Evolutionary conservation across 108 stramenopile genomes (phyloP).

Genomic region (Skeletonema costatum): DNA sequence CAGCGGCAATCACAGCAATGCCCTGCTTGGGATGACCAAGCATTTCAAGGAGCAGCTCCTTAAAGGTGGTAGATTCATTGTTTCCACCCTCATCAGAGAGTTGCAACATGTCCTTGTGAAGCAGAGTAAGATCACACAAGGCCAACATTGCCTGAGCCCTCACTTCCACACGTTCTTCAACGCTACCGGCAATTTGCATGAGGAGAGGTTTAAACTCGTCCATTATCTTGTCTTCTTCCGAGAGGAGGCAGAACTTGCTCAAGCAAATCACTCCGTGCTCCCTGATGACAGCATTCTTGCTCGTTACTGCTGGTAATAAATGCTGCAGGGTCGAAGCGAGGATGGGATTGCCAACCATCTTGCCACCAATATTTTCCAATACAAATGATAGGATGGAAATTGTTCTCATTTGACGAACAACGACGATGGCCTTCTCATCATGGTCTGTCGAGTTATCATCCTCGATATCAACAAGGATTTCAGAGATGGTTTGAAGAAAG

Average conservation of each 20-base stretch:
- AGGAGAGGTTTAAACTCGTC: conserved; percentile 67
- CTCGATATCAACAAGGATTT: conserved; percentile 52
- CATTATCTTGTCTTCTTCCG: conserved; percentile 51
- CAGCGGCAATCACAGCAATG: conserved; percentile 76
- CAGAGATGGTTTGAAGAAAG: conserved; percentile 54
- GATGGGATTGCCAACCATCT: conserved; percentile 49
- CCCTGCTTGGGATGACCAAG: conserved; percentile 54
- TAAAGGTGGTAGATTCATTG: conserved; percentile 28
- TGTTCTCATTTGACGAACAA: conserved; percentile 57
- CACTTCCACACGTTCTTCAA: conserved; percentile 66
- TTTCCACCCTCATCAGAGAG: conserved; percentile 17
- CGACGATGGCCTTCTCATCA: conserved; percentile 33
- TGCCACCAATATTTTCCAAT: conserved; percentile 62
- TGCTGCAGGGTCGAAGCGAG: conserved; percentile 45
- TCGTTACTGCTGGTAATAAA: conserved; percentile 55
- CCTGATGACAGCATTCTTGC: conserved; percentile 56
- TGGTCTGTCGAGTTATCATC: conserved; percentile 30
- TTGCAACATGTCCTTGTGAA: conserved; percentile 55
- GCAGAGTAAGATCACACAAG: conserved; percentile 76
- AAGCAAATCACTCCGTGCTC: conserved; percentile 79
- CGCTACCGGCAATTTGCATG: conserved; percentile 59
- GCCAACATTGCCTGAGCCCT: conserved; percentile 82
- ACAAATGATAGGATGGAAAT: conserved; percentile 69
- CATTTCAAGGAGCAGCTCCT: conserved; percentile 51
- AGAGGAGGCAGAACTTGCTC: conserved; percentile 73